phyloP scores from a whole-genome alignment of 179 eudicot genomes.

The Silene coronaria region DNA sequence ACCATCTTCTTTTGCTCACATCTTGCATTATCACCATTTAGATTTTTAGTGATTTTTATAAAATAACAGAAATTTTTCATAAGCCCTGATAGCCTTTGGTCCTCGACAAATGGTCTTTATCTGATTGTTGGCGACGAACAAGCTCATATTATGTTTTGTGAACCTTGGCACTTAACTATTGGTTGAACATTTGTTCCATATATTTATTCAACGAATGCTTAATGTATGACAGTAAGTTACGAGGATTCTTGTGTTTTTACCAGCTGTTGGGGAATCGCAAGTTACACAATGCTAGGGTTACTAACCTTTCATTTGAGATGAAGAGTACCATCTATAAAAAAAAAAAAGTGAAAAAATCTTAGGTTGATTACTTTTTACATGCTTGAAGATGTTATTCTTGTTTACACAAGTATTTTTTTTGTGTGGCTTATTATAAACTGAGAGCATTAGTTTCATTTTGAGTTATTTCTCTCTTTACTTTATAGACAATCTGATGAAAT shows the following conservation, averaged over 20 bases:
- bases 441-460: too few relatives aligned
- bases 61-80: background rate
- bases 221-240: background rate
- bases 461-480: background rate
- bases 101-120: background rate
- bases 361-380: too few relatives aligned
- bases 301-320: background rate
- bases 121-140: background rate
- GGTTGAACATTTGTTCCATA: background rate
- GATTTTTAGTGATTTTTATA: background rate
- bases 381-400: too few relatives aligned
- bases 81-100: background rate
- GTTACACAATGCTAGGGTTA: background rate
- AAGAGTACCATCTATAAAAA: background rate
- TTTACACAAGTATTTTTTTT: too few relatives aligned
- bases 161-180: background rate
- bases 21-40: too few relatives aligned
- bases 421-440: too few relatives aligned
- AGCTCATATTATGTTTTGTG: background rate
- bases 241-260: background rate
- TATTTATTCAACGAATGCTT: background rate
- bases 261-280: background rate
- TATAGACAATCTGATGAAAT: too few relatives aligned
- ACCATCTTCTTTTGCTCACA: too few relatives aligned
- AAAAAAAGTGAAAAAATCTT: too few relatives aligned